phyloP scores from a whole-genome alignment of 441 rosid genomes.

The Erodium chrysanthum region DNA sequence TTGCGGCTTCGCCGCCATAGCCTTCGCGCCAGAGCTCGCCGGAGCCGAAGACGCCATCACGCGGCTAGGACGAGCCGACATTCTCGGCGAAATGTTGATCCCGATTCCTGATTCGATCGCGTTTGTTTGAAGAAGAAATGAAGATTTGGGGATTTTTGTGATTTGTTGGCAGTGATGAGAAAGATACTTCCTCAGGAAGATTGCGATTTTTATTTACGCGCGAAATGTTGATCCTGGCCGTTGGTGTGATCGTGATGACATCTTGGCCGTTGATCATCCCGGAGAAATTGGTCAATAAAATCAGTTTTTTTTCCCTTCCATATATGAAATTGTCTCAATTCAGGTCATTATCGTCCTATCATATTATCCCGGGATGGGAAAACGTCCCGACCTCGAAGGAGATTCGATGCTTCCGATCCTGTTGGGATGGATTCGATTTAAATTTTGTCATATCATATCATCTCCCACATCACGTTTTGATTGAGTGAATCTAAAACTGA shows the following conservation, averaged over 20 bases:
- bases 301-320: background rate
- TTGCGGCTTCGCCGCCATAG: background rate
- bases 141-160: background rate
- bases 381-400: too few relatives aligned
- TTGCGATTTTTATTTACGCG: background rate
- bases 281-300: background rate
- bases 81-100: too few relatives aligned
- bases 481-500: too few relatives aligned
- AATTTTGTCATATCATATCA: too few relatives aligned
- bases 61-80: too few relatives aligned
- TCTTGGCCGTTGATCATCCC: background rate
- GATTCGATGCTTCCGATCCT: too few relatives aligned
- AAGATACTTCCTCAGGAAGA: background rate
- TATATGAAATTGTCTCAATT: too few relatives aligned
- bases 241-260: background rate
- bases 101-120: background rate
- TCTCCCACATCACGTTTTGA: too few relatives aligned
- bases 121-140: background rate
- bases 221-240: background rate
- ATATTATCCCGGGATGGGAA: too few relatives aligned
- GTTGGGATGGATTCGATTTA: too few relatives aligned
- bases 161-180: background rate
- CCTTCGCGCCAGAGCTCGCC: constrained; percentile 29
- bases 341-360: too few relatives aligned
- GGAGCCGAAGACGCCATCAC: constrained; percentile 21